Percentiles rank a stretch among this genome's conserved stretches.
Conservation (phyloP, 495 filamentous ascomycete genomes). For the Trichoderma erinaceum region DNA sequence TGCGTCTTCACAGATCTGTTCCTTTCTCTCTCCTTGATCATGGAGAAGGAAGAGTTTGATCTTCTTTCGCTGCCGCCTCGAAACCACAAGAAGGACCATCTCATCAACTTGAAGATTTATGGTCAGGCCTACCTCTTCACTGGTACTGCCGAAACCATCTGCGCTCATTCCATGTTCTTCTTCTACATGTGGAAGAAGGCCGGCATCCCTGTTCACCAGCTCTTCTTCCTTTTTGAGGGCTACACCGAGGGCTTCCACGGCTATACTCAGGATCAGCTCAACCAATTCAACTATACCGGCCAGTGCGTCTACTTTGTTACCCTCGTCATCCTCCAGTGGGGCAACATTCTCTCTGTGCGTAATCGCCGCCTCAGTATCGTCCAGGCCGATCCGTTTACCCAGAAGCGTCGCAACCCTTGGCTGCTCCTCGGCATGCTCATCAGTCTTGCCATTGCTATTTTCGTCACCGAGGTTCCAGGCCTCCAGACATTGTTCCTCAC, state of each 20-base stretch:
- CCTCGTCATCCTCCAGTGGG: conserved; percentile 52
- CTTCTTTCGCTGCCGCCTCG: conserved; percentile 55
- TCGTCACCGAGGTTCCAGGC: conserved; percentile 46
- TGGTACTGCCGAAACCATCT: conserved; percentile 53
- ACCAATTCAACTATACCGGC: conserved; percentile 49
- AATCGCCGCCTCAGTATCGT: conserved; percentile 46
- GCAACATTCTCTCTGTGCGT: conserved; percentile 44
- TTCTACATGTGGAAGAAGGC: conserved; percentile 52
- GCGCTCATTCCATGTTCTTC: conserved; percentile 59
- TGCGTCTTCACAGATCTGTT: conserved; percentile 65
- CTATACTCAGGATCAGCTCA: conserved; percentile 42
- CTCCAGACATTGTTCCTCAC: conserved; percentile 45
- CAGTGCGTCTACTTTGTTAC: conserved; percentile 58
- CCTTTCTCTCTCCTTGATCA: conserved; percentile 59
- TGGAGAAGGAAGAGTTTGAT: conserved; percentile 67
- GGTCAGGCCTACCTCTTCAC: conserved; percentile 59
- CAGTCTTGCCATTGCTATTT: conserved; percentile 44
- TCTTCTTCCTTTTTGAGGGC: conserved; percentile 57
- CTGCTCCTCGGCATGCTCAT: conserved; percentile 38
- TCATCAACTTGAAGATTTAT: conserved; percentile 60
- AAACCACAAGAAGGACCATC: conserved; percentile 51
- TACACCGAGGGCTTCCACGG: conserved; percentile 42
- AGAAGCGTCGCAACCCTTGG: conserved; percentile 45
- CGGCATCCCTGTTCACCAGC: conserved; percentile 49
- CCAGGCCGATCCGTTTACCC: conserved; percentile 46